Evolutionary conservation across 805 yeast genomes (phyloP), one percentile per base, ranked within the genome.

Genomic region (Hanseniaspora occidentalis): DNA sequence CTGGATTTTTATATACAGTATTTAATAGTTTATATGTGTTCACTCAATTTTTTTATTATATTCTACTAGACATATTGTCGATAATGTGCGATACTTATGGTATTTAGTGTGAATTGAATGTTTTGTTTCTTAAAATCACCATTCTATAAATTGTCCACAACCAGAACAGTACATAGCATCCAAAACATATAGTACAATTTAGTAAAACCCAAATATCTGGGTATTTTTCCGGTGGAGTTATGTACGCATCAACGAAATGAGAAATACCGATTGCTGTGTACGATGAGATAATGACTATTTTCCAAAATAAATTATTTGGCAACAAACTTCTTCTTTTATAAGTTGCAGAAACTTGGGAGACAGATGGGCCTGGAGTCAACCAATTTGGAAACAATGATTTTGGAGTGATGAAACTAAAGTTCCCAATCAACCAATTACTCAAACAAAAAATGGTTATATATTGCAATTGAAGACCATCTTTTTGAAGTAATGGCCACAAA

Each of bases 131-230:
- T 40, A 61, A 42, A 9, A 51, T 53, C 41, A 54, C 65, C 26
- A 76, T 56, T 45, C 71, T 79, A 59, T 69, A 77, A 50, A 79
- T 67, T 27, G 72, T 70, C 95, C 96, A 92, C n/a, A 85, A 46
- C 77, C 86, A 88, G 50, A 84, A 84, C 36, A 81, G 52, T 0
- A 62, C 55, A 50, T 88, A 89, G 44, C 86, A 83, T 0, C 72
- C 80, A 53, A 84, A 86, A 0, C 92, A 80, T 3, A 86, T 52
- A 0, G 78, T 51, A 33, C 80, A 75, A 52, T 92, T 92, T 3
- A 75, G 70, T 19, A 89, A 67, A 0, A 84, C 84, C 88, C 92
- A 84, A 4, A 92, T 49, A 57, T 92, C 96, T 1, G 96, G 96
- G 46, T 75, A 79, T 29, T 59, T 54, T 1, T 56, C 45, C 1